Conservation (phyloP, 768 basidiomycete genomes). For the Epithele typhae region DNA sequence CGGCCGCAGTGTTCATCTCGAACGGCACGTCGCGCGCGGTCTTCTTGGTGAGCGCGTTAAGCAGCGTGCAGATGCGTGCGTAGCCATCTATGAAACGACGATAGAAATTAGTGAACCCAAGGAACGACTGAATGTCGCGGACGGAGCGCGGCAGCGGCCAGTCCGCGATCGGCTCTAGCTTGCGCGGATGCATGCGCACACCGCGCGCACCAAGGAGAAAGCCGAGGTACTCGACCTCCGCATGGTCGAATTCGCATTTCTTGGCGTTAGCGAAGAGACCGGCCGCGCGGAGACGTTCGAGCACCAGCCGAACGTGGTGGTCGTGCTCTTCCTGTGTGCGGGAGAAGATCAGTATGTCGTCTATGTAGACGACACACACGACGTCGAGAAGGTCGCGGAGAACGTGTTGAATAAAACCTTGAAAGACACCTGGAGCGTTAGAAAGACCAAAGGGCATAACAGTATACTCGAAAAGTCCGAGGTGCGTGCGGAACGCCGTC, state of each 20-base stretch:
- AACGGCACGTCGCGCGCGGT: conserved; percentile 9
- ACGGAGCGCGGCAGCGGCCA: conserved; percentile 26
- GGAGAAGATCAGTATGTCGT: conserved; percentile 21
- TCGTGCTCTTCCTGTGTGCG: conserved; percentile 15
- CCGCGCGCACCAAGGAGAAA: conserved; percentile 29
- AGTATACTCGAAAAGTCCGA: conserved; percentile 31
- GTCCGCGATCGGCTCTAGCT: conserved; percentile 30
- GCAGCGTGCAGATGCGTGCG: conserved; percentile 21
- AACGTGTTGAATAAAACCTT: conserved; percentile 13
- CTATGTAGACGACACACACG: conserved; percentile 22
- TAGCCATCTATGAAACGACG: conserved; percentile 28
- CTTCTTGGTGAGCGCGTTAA: conserved; percentile 24
- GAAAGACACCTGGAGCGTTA: conserved; percentile 17
- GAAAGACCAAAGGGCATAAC: conserved; percentile 32
- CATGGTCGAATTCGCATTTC: conserved; percentile 34
- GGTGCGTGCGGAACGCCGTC: conserved; percentile 34
- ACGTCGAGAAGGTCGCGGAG: conserved; percentile 12
- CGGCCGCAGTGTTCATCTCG: conserved; percentile 9
- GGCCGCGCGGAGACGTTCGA: conserved; percentile 24
- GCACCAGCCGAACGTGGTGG: conserved; percentile 12
- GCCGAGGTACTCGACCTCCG: conserved; percentile 39
- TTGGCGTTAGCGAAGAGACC: conserved; percentile 27
- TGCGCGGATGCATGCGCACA: conserved; percentile 36
- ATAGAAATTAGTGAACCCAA: conserved; percentile 31
- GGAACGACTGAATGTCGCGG: conserved; percentile 26